Conservation (phyloP, 805 yeast species). For the Candida maesae region DNA sequence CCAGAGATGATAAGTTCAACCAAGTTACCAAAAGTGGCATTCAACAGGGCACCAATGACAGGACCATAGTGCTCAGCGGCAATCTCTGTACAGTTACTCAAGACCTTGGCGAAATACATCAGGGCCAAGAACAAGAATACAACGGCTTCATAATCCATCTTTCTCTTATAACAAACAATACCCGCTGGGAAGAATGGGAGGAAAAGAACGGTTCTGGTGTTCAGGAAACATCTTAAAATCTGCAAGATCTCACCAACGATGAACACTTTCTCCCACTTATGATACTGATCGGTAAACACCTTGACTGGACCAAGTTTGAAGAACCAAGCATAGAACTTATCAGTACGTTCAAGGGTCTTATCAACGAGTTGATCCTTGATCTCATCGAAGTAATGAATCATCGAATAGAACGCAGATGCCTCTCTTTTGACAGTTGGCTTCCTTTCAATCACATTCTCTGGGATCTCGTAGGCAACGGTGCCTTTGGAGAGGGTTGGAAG, state of each 20-base stretch:
- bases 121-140: conserved; percentile 21
- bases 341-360: conserved; percentile 16
- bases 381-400: conserved; percentile 14
- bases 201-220: conserved; percentile 19
- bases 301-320: conserved; percentile 11
- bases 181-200: conserved; percentile 24
- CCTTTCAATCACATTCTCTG: conserved; percentile 7
- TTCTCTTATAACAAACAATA: conserved; percentile 15
- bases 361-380: conserved; percentile 18
- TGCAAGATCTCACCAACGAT: conserved; percentile 18
- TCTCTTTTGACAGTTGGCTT: conserved; percentile 21
- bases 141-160: conserved; percentile 20
- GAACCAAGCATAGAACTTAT: conserved; percentile 15
- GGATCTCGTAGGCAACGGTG: conserved; percentile 7
- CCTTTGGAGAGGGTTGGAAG: conserved; percentile 7
- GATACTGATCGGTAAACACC: conserved; percentile 7
- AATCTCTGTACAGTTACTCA: conserved; percentile 24
- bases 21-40: conserved; percentile 50
- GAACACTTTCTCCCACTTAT: conserved; percentile 14
- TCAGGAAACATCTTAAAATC: conserved; percentile 15
- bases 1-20: conserved; percentile 48
- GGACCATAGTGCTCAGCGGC: conserved; percentile 30
- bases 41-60: conserved; percentile 45
- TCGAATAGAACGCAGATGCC: conserved; percentile 19
- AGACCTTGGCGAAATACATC: conserved; percentile 24